Percentiles rank a stretch among this genome's conserved stretches.
These are phyloP conservation scores for Boletellus sp. DNA, from an alignment of 768 basidiomycete species.

Conservation along the genomic window DNA sequence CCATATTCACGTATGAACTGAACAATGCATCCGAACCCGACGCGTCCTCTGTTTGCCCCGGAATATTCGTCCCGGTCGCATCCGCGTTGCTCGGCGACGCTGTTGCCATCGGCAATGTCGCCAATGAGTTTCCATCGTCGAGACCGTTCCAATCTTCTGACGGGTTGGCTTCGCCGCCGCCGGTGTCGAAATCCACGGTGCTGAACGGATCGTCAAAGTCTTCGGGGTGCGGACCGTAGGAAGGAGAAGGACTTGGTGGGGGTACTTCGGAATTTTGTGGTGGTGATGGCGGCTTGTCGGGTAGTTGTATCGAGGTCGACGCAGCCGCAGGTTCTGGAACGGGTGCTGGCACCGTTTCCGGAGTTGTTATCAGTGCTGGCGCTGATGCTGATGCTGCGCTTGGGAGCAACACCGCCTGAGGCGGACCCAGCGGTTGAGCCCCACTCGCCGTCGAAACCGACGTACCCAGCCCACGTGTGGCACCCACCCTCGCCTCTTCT, in stretches of 20 bases:
- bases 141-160: slow-evolving; percentile 3
- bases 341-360: not conserved
- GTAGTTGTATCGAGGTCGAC: not conserved
- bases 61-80: not conserved
- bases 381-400: not conserved
- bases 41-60: slow-evolving; percentile 1
- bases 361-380: not conserved
- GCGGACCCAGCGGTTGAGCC: not conserved
- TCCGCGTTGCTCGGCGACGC: not conserved
- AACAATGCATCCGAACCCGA: slow-evolving; percentile 13
- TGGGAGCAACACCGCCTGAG: not conserved
- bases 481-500: not conserved
- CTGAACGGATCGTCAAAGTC: slow-evolving; percentile 14
- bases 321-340: not conserved
- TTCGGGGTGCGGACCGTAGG: slow-evolving; percentile 6
- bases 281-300: not conserved
- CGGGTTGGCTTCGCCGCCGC: not conserved
- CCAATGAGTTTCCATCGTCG: slow-evolving; percentile 9
- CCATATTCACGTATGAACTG: slow-evolving; percentile 24
- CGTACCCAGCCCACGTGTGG: not conserved
- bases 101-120: not conserved
- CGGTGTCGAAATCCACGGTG: slow-evolving; percentile 12
- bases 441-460: not conserved
- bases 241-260: not conserved
- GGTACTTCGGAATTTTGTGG: not conserved